Evolutionary conservation across 768 basidiomycete genomes (phyloP).

Genomic region (Mycena vulgaris): DNA sequence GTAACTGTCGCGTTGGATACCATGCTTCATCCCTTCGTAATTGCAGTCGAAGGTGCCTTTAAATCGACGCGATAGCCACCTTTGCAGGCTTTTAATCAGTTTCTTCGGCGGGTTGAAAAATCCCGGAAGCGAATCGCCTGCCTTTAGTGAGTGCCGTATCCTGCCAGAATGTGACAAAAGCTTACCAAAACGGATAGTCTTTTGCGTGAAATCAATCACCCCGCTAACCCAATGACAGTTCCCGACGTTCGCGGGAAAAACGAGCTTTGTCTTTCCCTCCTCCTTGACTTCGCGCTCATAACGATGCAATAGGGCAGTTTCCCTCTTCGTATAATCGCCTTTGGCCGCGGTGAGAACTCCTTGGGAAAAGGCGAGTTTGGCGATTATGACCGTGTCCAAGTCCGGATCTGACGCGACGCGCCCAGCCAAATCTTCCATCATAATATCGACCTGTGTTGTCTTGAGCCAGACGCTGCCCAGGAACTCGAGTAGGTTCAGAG

Average conservation of each 20-base stretch:
- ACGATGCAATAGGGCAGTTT: background rate
- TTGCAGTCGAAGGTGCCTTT: background rate
- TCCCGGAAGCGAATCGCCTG: background rate
- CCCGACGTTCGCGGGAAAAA: conserved; percentile 9
- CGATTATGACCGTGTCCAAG: conserved; percentile 24
- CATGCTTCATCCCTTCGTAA: conserved; percentile 5
- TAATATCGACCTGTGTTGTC: conserved; percentile 26
- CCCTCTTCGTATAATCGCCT: background rate
- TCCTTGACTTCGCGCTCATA: conserved; percentile 14
- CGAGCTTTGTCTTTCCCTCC: background rate
- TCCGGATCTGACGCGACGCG: conserved; percentile 24
- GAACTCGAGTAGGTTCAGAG: conserved; percentile 14
- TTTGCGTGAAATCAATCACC: background rate
- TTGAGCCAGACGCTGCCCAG: conserved; percentile 28
- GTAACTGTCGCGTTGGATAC: background rate
- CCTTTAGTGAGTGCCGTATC: background rate
- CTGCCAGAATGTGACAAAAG: background rate
- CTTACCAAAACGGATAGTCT: conserved; percentile 7
- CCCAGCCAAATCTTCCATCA: conserved; percentile 31
- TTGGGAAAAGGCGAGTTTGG: conserved; percentile 17
- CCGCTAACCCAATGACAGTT: conserved; percentile 15
- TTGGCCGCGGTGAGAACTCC: background rate
- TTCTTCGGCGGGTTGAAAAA: background rate
- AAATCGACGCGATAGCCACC: background rate
- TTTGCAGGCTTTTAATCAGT: background rate